phyloP scores from a whole-genome alignment of 805 yeast genomes.

The Hanseniaspora guilliermondii region DNA sequence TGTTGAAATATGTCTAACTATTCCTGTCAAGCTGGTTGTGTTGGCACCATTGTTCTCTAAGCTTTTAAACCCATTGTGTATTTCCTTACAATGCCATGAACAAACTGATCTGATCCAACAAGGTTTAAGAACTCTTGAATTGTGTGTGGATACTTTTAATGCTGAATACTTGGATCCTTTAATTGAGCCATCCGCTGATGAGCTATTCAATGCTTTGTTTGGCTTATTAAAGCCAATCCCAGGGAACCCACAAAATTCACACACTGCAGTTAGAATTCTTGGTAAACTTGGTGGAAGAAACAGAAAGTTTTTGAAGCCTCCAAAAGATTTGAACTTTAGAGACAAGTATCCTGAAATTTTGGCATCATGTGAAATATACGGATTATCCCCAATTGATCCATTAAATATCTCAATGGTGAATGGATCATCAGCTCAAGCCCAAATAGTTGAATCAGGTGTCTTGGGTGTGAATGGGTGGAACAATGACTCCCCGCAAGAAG shows the following conservation, averaged over 20 bases:
- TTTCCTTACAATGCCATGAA: slow-evolving; percentile 78
- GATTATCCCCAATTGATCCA: slow-evolving; percentile 31
- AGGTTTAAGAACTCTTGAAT: slow-evolving; percentile 85
- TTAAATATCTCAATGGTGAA: not conserved
- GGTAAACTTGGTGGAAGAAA: slow-evolving; percentile 97
- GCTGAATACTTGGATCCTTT: slow-evolving; percentile 96
- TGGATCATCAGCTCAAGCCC: not conserved
- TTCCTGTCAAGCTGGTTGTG: slow-evolving; percentile 87
- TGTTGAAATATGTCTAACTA: slow-evolving; percentile 88
- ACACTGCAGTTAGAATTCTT: slow-evolving; percentile 79
- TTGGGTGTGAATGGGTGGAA: slow-evolving; percentile 11
- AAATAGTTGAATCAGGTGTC: slow-evolving; percentile 2
- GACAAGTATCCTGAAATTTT: slow-evolving; percentile 53
- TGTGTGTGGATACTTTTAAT: slow-evolving; percentile 90
- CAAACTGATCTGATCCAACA: slow-evolving; percentile 68
- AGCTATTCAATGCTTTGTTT: slow-evolving; percentile 88
- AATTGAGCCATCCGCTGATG: slow-evolving; percentile 89
- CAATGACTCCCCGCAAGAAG: not conserved
- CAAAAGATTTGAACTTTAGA: slow-evolving; percentile 47
- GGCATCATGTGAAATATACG: slow-evolving; percentile 60
- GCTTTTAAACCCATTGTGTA: slow-evolving; percentile 80
- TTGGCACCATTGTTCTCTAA: slow-evolving; percentile 84
- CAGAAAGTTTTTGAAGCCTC: slow-evolving; percentile 69
- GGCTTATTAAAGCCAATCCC: slow-evolving; percentile 83
- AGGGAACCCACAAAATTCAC: slow-evolving; percentile 87